These are phyloP conservation scores for Vinca minor DNA, from an alignment of 257 asterid genomes.

Conservation along the genomic window DNA sequence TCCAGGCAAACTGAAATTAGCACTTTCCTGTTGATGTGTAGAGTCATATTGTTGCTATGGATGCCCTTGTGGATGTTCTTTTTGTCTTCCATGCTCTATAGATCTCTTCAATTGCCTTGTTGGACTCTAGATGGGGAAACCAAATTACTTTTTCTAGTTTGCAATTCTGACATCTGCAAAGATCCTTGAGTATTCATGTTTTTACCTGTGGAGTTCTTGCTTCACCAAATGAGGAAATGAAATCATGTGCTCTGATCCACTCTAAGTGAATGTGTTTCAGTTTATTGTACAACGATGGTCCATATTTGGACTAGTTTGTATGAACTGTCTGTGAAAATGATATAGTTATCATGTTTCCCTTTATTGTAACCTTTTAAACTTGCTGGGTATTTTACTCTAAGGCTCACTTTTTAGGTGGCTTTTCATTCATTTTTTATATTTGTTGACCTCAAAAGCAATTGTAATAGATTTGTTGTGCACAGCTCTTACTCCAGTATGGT, in stretches of 20 bases:
- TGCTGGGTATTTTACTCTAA: not conserved
- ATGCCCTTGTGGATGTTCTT: not conserved
- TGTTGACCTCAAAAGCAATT: not conserved
- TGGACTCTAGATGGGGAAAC: not conserved
- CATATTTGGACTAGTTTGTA: not conserved
- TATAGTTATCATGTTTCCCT: not conserved
- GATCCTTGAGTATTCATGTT: not conserved
- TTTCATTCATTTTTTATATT: no score
- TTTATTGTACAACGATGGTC: not conserved
- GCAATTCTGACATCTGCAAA: not conserved
- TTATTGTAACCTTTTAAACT: not conserved
- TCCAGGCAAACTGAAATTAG: not conserved
- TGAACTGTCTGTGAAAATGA: not conserved
- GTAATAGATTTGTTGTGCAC: constrained; percentile 5
- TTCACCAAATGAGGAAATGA: not conserved
- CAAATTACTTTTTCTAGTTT: not conserved
- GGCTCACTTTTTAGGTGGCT: no score
- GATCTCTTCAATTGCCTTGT: not conserved
- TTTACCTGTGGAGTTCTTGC: not conserved
- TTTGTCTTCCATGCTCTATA: not conserved
- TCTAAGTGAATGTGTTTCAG: not conserved
- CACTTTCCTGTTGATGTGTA: not conserved
- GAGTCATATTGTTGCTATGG: not conserved
- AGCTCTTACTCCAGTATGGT: not conserved
- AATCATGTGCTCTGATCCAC: not conserved